Percentiles rank a stretch among this genome's conserved stretches.
phyloP scores from a whole-genome alignment of 2,329 filamentous ascomycete genomes.

The Sordariomycetes sp. region DNA sequence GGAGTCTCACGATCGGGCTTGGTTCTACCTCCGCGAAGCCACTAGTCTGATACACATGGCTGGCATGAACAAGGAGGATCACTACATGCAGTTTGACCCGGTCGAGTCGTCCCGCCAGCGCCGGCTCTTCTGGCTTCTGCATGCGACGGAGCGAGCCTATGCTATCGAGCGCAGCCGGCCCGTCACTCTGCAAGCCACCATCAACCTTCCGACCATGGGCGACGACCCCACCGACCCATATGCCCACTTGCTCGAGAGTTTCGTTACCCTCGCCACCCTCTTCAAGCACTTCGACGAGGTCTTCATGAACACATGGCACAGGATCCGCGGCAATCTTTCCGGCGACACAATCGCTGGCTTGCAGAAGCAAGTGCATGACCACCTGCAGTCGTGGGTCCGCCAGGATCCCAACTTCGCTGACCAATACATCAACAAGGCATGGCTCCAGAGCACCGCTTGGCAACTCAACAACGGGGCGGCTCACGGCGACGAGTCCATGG shows the following conservation, averaged over 20 bases:
- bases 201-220: slow-evolving; percentile 52
- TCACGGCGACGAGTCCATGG: slow-evolving; percentile 39
- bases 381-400: slow-evolving; percentile 41
- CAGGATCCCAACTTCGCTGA: slow-evolving; percentile 46
- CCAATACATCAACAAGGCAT: slow-evolving; percentile 50
- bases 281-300: slow-evolving; percentile 59
- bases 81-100: slow-evolving; percentile 49
- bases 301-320: slow-evolving; percentile 59
- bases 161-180: slow-evolving; percentile 62
- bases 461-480: slow-evolving; percentile 47
- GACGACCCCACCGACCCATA: slow-evolving; percentile 51
- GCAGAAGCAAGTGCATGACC: slow-evolving; percentile 53
- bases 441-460: slow-evolving; percentile 57
- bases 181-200: slow-evolving; percentile 59
- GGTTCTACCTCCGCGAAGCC: slow-evolving; percentile 71
- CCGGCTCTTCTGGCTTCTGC: slow-evolving; percentile 65
- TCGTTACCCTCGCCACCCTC: slow-evolving; percentile 51
- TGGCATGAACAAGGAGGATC: slow-evolving; percentile 52
- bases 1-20: slow-evolving; percentile 66
- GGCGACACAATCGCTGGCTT: slow-evolving; percentile 46
- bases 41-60: slow-evolving; percentile 58
- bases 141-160: slow-evolving; percentile 64
- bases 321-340: slow-evolving; percentile 48
- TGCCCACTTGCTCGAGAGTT: slow-evolving; percentile 42
- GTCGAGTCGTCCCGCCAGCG: slow-evolving; percentile 55